Base-by-base conservation (phyloP, 1,284 basidiomycete genomes). In the Cutaneotrichosporon curvatum region DNA sequence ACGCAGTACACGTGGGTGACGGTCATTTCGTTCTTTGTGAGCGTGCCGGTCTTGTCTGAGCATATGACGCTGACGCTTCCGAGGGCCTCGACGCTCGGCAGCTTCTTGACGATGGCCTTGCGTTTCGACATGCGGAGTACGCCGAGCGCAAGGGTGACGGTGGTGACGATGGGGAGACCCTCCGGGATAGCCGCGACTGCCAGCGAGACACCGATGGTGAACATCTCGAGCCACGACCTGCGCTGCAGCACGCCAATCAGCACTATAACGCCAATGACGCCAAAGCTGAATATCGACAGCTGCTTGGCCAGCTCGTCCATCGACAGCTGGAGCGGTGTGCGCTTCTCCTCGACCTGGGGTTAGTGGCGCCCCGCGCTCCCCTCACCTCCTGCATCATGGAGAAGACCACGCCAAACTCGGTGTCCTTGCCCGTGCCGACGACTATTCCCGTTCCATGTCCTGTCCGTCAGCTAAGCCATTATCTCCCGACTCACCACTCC, bases 271-370 rank as follows among this genome's bases (percentile, higher is more conserved):
- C 88, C 92, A 58, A 98, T 98, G 42, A 97, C 79, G 18, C 80
- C 85, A 58, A 98, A 96, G 2, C 89, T 94, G 48, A 92, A 73
- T 28, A 91, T 76, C 7, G 88, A 94, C 0, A 98, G 79, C 59
- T 87, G 86, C 70, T 91, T 85, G 1, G 94, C 94, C 10, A 98
- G 80, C 63, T 96, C 91, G 67, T 96, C 94, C 94, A 98, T 97
- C 63, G 80, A 87, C 16, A 88, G 73, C 67, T 98, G 94, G 25
- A 98, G 75, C 0, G 91, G 94, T 4, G 94, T 97, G 37, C 90
- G 81, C 63, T 85, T 85, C 71, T 96, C 92, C 55, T 91, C 86
- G 35, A 95, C 85, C 83, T 87, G 51, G 16, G 25, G 43, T 52
- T 28, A 48, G 52, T 43, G 12, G 34, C 16, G 30, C 21, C 8